Conservation (phyloP, 305 asterid genomes). For the Stenogyne calaminthoides region DNA sequence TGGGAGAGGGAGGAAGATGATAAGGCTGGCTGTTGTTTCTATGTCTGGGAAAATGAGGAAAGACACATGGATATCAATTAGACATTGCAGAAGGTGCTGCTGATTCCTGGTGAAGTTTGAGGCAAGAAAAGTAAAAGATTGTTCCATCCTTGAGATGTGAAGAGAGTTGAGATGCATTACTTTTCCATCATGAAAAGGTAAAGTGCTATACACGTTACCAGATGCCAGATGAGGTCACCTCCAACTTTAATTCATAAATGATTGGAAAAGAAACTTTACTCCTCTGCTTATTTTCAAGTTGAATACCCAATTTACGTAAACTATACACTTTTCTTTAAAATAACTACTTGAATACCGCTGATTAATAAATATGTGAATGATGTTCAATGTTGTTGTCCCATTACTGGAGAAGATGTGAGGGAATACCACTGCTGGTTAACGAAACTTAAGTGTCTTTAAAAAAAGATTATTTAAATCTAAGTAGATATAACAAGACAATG, state of each 20-base stretch:
- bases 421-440: not conserved
- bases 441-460: not conserved
- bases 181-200: not conserved
- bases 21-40: not conserved
- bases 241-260: not conserved
- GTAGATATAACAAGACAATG: not conserved
- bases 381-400: not conserved
- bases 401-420: not conserved
- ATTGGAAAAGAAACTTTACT: not conserved
- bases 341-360: not conserved
- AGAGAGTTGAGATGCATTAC: not conserved
- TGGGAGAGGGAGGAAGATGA: not conserved
- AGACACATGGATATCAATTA: not conserved
- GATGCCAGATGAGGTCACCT: not conserved
- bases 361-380: not conserved
- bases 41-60: not conserved
- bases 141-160: not conserved
- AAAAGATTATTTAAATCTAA: too few species aligned
- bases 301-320: not conserved
- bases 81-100: not conserved
- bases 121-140: constrained; percentile 15
- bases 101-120: not conserved
- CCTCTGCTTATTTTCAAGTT: not conserved
- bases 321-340: not conserved
- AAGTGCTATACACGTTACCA: not conserved